Base-by-base conservation (phyloP, 257 asterid species). In the Lantana camara region DNA sequence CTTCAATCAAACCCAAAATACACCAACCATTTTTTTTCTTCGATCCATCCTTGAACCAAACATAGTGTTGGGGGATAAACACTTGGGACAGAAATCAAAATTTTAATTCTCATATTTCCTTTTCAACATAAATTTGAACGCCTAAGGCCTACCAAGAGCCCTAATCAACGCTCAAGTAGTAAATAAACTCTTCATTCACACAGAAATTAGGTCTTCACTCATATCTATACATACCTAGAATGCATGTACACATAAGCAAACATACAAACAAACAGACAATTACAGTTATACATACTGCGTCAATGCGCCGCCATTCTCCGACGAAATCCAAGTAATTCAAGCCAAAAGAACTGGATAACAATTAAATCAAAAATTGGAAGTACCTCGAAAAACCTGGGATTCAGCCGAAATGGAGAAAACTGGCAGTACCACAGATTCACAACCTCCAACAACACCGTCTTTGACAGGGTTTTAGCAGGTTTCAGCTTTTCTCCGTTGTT, bases 301-400 rank as follows among this genome's bases (percentile, higher is more conserved):
- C 20, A 2, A 24, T 13, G 58, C 3, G 20, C 38, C 2, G 58
- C 9, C 12, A 24, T 11, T 13, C 58, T 52, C 58, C 35, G 38
- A 23, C 20, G 34, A 35, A 35, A 7, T 14, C 38, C 38, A 13
- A 14, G n/a, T 2, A 30, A 35, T 2, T 55, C 60, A 38, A 37
- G 19, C 10, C 11, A 57, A 20, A 0, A 57, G 1, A 21, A 57
- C 15, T 7, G 23, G 35, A 17, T n/a, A n/a, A n/a, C n/a, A n/a
- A 57, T 9, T 9, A 20, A 16, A 57, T 35, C 17, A 21, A 0
- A 16, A 56, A 9, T 30, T 29, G 24, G 40, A 9, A 5, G 12
- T 38, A 57, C 64, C 50, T 37, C 20, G 50, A 57, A 13, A 57
- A 12, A 37, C 32, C 44, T 56, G 62, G 34, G 17, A 13, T 21